These are phyloP conservation scores for Cutaneotrichosporon sp. DNA, from an alignment of 1,284 basidiomycete species.

Conservation along the genomic window DNA sequence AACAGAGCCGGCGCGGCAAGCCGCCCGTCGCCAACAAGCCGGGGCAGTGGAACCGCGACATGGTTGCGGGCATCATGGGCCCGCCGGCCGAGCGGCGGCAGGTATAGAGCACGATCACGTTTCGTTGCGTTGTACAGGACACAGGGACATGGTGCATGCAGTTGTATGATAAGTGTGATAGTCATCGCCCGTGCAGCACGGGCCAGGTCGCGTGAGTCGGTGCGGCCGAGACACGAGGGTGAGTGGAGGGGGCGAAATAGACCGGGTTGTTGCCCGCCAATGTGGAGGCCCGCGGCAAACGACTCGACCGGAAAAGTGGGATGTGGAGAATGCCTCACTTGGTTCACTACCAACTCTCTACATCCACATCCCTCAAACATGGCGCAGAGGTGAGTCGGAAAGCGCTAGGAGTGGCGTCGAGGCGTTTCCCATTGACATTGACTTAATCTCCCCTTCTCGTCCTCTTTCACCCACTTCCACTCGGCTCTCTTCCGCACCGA, in stretches of 20 bases:
- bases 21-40: conserved; percentile 34
- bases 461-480: not conserved
- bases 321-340: too few species aligned
- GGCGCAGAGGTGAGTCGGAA: not conserved
- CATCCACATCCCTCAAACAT: not conserved
- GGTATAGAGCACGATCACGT: not conserved
- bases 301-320: not conserved
- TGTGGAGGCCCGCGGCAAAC: not conserved
- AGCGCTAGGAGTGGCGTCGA: too few species aligned
- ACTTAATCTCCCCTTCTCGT: too few species aligned
- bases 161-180: conserved; percentile 1
- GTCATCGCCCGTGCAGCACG: too few species aligned
- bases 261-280: not conserved
- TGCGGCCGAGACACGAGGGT: not conserved
- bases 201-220: not conserved
- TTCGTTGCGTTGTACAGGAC: not conserved
- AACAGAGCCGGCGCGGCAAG: not conserved
- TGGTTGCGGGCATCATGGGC: conserved; percentile 51
- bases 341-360: too few species aligned
- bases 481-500: not conserved
- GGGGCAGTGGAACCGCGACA: conserved; percentile 45
- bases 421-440: too few species aligned
- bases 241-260: not conserved
- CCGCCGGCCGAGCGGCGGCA: conserved; percentile 24
- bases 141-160: not conserved